These are phyloP conservation scores for Thermothelomyces thermophilus DNA, from an alignment of 2,329 filamentous ascomycete genomes.

Conservation along the genomic window DNA sequence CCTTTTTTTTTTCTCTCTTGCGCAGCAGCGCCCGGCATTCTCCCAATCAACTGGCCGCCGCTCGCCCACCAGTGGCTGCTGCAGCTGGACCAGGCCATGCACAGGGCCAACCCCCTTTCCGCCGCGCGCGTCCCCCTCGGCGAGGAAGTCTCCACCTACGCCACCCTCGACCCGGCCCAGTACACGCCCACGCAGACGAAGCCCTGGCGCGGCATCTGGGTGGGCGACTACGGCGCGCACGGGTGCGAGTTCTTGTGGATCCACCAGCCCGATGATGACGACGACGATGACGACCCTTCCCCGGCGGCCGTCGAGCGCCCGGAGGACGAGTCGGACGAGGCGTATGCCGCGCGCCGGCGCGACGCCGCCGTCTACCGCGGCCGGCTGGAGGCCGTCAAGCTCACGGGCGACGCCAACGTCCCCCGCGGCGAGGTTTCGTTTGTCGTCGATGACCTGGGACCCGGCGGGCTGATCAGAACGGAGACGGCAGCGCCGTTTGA, in stretches of 20 bases:
- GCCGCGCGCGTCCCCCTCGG: constrained; percentile 38
- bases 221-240: constrained; percentile 82
- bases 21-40: too few species aligned
- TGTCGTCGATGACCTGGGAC: constrained; percentile 68
- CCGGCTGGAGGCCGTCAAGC: constrained; percentile 73
- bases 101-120: too few species aligned
- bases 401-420: constrained; percentile 87
- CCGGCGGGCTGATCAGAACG: constrained; percentile 55
- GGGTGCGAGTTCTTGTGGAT: constrained; percentile 84
- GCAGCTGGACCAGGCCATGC: too few species aligned
- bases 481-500: constrained; percentile 62
- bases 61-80: too few species aligned
- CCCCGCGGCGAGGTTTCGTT: constrained; percentile 82
- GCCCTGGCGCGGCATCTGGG: constrained; percentile 86
- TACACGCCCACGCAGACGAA: constrained; percentile 76
- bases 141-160: constrained; percentile 55
- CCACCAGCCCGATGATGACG: constrained; percentile 61
- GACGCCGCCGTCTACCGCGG: constrained; percentile 47
- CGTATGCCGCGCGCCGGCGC: constrained; percentile 24
- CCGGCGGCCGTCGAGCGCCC: constrained; percentile 35
- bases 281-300: constrained; percentile 34
- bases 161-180: constrained; percentile 63
- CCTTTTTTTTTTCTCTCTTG: too few species aligned
- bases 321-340: constrained; percentile 30
- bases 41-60: too few species aligned